Evolutionary conservation across 768 basidiomycete genomes (phyloP).

Genomic region (Panaeolus cyanescens): DNA sequence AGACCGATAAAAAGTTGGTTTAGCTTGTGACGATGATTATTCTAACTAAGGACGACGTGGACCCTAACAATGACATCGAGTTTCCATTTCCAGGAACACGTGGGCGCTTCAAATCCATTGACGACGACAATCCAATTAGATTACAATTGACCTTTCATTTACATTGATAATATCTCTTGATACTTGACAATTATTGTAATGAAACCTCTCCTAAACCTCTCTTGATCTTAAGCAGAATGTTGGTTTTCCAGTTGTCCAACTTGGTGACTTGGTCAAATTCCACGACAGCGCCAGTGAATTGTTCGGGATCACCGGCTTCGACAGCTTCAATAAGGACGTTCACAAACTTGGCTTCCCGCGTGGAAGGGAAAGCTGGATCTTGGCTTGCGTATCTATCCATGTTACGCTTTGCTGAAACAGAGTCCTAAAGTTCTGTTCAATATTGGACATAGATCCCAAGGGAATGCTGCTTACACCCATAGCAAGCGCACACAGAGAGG

Average conservation of each 20-base stretch:
- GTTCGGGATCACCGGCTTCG: slow-evolving; percentile 49
- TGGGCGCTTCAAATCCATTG: slow-evolving; percentile 4
- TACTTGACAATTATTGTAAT: background rate
- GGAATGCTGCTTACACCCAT: slow-evolving; percentile 62
- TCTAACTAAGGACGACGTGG: background rate
- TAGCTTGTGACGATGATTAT: slow-evolving; percentile 1
- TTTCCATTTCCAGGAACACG: background rate
- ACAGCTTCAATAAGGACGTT: slow-evolving; percentile 74
- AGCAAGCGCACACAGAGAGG: slow-evolving; percentile 86
- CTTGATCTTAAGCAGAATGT: slow-evolving; percentile 89
- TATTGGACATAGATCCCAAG: background rate
- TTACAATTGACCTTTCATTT: too few relatives aligned
- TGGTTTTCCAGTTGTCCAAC: slow-evolving; percentile 96
- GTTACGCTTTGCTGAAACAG: slow-evolving; percentile 80
- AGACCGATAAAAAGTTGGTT: background rate
- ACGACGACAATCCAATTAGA: slow-evolving; percentile 2
- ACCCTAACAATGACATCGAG: background rate
- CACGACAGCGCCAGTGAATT: slow-evolving; percentile 81
- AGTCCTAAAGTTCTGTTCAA: slow-evolving; percentile 55
- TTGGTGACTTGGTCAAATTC: slow-evolving; percentile 93
- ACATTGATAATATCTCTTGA: too few relatives aligned
- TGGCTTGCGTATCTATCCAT: slow-evolving; percentile 75
- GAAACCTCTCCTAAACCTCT: slow-evolving; percentile 26
- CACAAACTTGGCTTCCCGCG: slow-evolving; percentile 91
- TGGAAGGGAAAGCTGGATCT: slow-evolving; percentile 84